Conservation (phyloP, 495 filamentous ascomycete genomes). For the Aspergillus haitiensis region DNA sequence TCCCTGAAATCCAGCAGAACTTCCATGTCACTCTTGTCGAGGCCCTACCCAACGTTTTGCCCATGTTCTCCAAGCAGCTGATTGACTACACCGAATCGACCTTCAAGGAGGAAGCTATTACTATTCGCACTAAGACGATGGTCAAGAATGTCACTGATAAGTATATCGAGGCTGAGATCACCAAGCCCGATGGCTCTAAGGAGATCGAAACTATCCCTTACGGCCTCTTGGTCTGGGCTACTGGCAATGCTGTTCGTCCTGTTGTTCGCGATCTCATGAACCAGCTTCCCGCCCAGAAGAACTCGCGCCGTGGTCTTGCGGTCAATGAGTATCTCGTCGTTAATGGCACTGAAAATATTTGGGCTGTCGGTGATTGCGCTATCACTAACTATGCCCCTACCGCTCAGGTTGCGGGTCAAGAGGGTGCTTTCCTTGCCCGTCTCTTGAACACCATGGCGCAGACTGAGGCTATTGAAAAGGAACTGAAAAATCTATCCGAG, state of each 20-base stretch:
- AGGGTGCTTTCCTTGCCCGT: conserved; percentile 91
- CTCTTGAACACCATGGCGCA: conserved; percentile 98
- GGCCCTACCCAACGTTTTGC: conserved; percentile 95
- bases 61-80: conserved; percentile 98
- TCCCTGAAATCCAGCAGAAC: conserved; percentile 89
- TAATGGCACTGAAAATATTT: conserved; percentile 93
- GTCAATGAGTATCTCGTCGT: conserved; percentile 99
- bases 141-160: conserved; percentile 97
- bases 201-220: conserved; percentile 80
- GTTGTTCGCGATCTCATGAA: conserved; percentile 87
- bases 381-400: conserved; percentile 97
- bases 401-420: conserved; percentile 93
- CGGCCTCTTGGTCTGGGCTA: conserved; percentile 96
- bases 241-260: conserved; percentile 89
- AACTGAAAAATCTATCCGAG: conserved; percentile 62
- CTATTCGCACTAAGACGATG: conserved; percentile 97
- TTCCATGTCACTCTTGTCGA: conserved; percentile 98
- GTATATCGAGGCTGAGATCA: conserved; percentile 87
- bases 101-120: conserved; percentile 97
- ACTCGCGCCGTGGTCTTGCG: conserved; percentile 89
- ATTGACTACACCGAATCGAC: conserved; percentile 99
- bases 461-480: conserved; percentile 73
- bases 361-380: conserved; percentile 88
- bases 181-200: conserved; percentile 84
- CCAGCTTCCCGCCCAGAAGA: conserved; percentile 90